Percentiles rank a stretch among this genome's conserved stretches.
These are phyloP conservation scores for Hypoxylon fuscum DNA, from an alignment of 495 filamentous ascomycete genomes.

Conservation along the genomic window DNA sequence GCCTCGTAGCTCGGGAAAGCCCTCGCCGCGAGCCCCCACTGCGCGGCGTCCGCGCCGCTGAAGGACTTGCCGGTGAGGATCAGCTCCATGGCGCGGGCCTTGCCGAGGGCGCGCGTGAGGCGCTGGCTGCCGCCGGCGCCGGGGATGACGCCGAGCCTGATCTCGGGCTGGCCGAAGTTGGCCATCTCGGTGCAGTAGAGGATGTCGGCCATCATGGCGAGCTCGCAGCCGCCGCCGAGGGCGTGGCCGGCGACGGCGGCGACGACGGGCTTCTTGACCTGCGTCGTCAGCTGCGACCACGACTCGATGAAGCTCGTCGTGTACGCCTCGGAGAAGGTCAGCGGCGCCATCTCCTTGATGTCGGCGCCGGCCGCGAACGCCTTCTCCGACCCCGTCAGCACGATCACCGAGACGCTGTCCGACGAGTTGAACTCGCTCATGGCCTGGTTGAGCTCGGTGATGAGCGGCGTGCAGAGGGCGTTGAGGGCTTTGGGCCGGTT, in stretches of 20 bases:
- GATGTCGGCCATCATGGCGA: constrained; percentile 97
- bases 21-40: constrained; percentile 90
- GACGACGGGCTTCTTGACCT: constrained; percentile 90
- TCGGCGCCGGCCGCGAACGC: constrained; percentile 97
- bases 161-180: constrained; percentile 95
- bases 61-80: constrained; percentile 89
- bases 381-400: constrained; percentile 86
- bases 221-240: constrained; percentile 93
- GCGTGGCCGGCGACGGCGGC: constrained; percentile 94
- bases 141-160: constrained; percentile 91
- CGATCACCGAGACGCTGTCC: constrained; percentile 73
- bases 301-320: constrained; percentile 87
- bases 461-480: constrained; percentile 86
- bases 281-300: constrained; percentile 84
- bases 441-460: constrained; percentile 86
- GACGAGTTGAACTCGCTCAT: constrained; percentile 76
- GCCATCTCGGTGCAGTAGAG: constrained; percentile 85
- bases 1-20: constrained; percentile 83
- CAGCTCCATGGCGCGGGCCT: constrained; percentile 91
- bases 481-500: constrained; percentile 96
- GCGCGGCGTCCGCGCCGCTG: constrained; percentile 78
- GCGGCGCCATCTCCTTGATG: constrained; percentile 97
- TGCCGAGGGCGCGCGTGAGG: constrained; percentile 87
- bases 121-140: constrained; percentile 92
- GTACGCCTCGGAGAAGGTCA: constrained; percentile 88